Base-by-base conservation (phyloP, 2,329 filamentous ascomycete genomes). In the Fusarium sp. region DNA sequence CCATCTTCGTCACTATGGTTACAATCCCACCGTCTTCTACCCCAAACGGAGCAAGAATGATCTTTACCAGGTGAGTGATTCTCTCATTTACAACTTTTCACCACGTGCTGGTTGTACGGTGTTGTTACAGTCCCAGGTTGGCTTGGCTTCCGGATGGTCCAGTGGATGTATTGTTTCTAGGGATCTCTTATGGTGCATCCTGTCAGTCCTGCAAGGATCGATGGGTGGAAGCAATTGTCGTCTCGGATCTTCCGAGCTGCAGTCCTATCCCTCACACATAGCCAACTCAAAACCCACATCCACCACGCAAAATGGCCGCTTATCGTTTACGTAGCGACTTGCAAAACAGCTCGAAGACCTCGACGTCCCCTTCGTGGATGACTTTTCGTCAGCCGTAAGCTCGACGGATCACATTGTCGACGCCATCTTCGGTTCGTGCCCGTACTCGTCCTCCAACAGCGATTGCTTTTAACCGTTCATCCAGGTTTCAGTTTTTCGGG, bases 31-130 rank as follows among this genome's bases (percentile, higher is more conserved):
- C 10, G 87, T 99, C 52, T 98, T 97, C 86, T 98, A 97, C 80
- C 97, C 97, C 1, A 98, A 98, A 83, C 90, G 94, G 65, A 92
- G 92, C 82, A 97, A 96, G 81, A 96, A 95, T 75, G 95, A 98
- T 58, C 87, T 98, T 4, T 98, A 98, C 80, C 90, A 94, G 86
- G 94, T 95, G 83, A 76, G 83, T 77, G 27, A 8, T 27, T 25
- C 9, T 58, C 17, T 30, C 59, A 52, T 35, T 54, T 57, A 69
- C 47, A 71, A 32, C 58, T 32, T 61, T 63, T 71, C 71, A 68
- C 59, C 56, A 65, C 17, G 20, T 15, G 30, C 59, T 27, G 37
- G 38, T 30, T 56, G 43, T 60, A 47, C 40, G 11, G 27, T 27
- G 56, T 38, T 22, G 56, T 20, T 56, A 33, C 22, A 43, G 8